Conservation (phyloP, 129 eudicot genomes). For the Artemisia annua region DNA sequence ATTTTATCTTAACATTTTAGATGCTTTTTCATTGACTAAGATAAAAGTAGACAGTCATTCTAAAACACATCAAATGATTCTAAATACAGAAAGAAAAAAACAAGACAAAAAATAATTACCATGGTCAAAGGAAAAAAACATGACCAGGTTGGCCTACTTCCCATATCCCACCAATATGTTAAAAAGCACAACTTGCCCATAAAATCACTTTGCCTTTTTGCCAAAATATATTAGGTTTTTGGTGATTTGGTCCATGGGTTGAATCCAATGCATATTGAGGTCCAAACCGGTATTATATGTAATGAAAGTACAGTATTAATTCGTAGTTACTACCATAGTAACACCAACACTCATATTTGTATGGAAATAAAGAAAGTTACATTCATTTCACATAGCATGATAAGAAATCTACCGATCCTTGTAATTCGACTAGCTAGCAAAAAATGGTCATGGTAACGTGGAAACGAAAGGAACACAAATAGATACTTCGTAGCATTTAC, state of each 20-base stretch:
- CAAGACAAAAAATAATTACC: neutral
- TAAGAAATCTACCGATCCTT: no score
- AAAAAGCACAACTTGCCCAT: constrained; percentile 25
- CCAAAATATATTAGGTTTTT: constrained; percentile 10
- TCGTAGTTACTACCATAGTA: neutral
- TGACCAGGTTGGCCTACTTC: constrained; percentile 29
- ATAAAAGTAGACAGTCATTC: no score
- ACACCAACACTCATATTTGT: neutral
- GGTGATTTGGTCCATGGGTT: neutral
- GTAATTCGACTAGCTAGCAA: no score
- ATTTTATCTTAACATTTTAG: no score
- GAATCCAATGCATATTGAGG: neutral
- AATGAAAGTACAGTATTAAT: no score
- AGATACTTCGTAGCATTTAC: neutral
- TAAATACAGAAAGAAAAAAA: neutral
- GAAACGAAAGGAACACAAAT: neutral
- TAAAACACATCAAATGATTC: neutral
- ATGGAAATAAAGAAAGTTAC: neutral
- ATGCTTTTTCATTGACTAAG: no score
- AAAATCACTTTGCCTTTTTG: constrained; percentile 18
- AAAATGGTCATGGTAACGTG: no score
- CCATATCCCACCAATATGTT: constrained; percentile 25
- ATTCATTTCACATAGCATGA: neutral
- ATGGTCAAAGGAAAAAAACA: constrained; percentile 15
- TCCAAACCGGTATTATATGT: neutral